Evolutionary conservation across 441 rosid genomes (phyloP).

Genomic region (Dalechampia spathulata): DNA sequence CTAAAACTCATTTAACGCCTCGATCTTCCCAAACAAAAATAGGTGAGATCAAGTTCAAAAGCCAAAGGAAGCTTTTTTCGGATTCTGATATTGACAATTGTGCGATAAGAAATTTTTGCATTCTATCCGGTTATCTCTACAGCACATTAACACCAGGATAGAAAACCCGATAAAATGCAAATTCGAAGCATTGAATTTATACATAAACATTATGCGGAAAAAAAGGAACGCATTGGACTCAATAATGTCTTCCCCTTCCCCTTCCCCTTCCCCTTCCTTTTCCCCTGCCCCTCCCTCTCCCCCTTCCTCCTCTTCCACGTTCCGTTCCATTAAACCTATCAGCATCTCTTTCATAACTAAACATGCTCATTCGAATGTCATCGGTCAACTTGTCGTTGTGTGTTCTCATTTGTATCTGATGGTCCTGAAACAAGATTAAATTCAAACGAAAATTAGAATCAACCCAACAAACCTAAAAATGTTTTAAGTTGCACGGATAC

Average conservation of each 20-base stretch:
- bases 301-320: conserved; percentile 35
- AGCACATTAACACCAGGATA: too few relatives aligned
- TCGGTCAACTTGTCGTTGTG: conserved; percentile 42
- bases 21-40: too few relatives aligned
- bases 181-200: background rate
- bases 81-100: too few relatives aligned
- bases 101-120: too few relatives aligned
- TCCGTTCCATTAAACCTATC: conserved; percentile 24
- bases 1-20: too few relatives aligned
- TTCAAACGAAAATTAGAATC: conserved; percentile 7
- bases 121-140: too few relatives aligned
- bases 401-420: conserved; percentile 37
- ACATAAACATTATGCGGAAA: background rate
- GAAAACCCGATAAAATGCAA: background rate
- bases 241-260: conserved; percentile 20
- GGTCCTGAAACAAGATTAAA: conserved; percentile 33
- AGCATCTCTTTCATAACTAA: conserved; percentile 52
- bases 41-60: too few relatives aligned
- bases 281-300: conserved; percentile 45
- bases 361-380: conserved; percentile 68
- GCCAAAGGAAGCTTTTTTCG: too few relatives aligned
- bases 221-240: background rate
- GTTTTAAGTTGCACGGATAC: conserved; percentile 17
- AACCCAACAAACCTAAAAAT: background rate
- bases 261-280: conserved; percentile 35